Base-by-base conservation (phyloP, 345 rosid species). In the Citrus maxima region DNA sequence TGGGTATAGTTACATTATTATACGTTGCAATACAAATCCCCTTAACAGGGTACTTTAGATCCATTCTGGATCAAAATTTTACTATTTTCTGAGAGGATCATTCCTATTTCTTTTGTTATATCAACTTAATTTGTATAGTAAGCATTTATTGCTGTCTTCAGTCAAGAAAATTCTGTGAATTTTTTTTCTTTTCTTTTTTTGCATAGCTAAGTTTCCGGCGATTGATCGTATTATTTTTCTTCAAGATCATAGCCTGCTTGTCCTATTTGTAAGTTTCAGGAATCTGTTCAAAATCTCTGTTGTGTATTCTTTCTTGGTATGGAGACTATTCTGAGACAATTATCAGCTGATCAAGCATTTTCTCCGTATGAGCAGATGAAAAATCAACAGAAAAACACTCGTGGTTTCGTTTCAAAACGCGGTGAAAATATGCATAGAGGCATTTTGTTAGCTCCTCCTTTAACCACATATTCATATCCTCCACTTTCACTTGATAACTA, bases 291-390 rank as follows among this genome's bases (percentile, higher is more conserved):
- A 27, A 16, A 49, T 28, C 25, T 38, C 21, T 22, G 58, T 14
- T 54, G 19, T 54, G 22, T 54, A 6, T 1, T 54, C 58, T 5
- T 54, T 54, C 58, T 54, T 10, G 1, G 1, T 30, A 90, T 88
- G 96, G 90, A 87, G 78, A 87, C 87, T 25, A 75, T 88, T 62
- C 79, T 82, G 70, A 62, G 80, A 72, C 83, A 87, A 58, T 81
- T 86, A 35, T 65, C 85, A 18, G 25, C 81, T 54, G 84, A 78
- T 55, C 85, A 82, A 73, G 77, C 91, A 10, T 73, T 82, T 54
- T 79, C 90, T 66, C 75, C 84, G 16, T 68, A 76, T 81, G 84
- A 80, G 81, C 88, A 87, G 73, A 73, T 81, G 67, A 88, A 83
- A 72, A 87, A 84, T 77, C 87, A 80, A 10, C 83, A 74, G 75